Percentiles rank a stretch among this genome's conserved stretches.
These are phyloP conservation scores for Coemansia reversa DNA, from an alignment of 192 early-diverging fungal species.

Conservation along the genomic window DNA sequence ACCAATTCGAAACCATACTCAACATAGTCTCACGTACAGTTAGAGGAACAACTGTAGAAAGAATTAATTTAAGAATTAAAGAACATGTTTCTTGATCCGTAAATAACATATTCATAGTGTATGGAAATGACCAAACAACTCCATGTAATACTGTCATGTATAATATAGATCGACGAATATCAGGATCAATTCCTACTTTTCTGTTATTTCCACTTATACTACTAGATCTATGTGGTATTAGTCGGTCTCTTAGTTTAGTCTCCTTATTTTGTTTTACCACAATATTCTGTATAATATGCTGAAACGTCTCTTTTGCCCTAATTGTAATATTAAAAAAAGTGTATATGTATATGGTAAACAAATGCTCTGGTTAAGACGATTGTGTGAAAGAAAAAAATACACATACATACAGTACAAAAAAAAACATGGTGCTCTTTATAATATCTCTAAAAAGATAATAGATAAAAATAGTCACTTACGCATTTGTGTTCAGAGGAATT, in stretches of 20 bases:
- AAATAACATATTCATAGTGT: constrained; percentile 35
- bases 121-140: constrained; percentile 46
- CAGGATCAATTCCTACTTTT: constrained; percentile 5
- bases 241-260: constrained; percentile 31
- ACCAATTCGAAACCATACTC: constrained; percentile 53
- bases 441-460: no score
- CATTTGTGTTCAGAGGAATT: constrained; percentile 28
- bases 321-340: not conserved
- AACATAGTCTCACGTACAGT: constrained; percentile 46
- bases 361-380: not conserved
- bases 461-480: constrained; percentile 26
- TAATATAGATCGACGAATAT: constrained; percentile 23
- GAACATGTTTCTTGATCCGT: constrained; percentile 22
- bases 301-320: constrained; percentile 38
- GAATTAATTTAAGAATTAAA: constrained; percentile 24
- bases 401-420: not conserved
- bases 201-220: constrained; percentile 4
- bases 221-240: constrained; percentile 13
- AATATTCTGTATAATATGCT: constrained; percentile 37
- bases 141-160: constrained; percentile 46
- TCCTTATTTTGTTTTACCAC: constrained; percentile 21
- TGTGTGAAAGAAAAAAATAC: no score
- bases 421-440: not conserved
- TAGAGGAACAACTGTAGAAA: constrained; percentile 26
- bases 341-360: not conserved